Conservation (phyloP, 2,329 filamentous ascomycete genomes). For the Beauveria sp. region DNA sequence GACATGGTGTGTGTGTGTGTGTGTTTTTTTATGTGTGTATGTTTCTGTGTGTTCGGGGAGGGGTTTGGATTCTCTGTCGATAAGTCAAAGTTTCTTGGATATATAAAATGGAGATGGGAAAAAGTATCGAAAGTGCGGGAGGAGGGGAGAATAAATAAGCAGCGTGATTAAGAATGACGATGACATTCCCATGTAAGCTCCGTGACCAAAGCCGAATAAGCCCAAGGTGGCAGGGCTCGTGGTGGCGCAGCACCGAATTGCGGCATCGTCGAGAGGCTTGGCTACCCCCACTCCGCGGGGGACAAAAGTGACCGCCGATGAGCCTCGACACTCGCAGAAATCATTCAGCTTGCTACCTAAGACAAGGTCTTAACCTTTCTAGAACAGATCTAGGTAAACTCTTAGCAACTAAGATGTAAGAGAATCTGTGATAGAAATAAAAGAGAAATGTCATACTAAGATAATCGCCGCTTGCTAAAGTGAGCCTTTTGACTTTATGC, state of each 20-base stretch:
- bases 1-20: constrained; percentile 23
- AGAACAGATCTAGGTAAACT: too few species aligned
- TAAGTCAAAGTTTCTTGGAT: not conserved
- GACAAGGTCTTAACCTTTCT: too few species aligned
- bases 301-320: too few species aligned
- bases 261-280: not conserved
- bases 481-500: too few species aligned
- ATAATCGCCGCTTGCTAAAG: too few species aligned
- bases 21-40: not conserved
- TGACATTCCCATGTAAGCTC: not conserved
- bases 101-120: not conserved
- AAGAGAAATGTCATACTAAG: too few species aligned
- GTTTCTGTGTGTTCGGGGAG: not conserved
- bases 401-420: too few species aligned
- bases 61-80: too few species aligned
- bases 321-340: too few species aligned
- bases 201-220: not conserved
- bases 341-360: too few species aligned
- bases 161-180: not conserved
- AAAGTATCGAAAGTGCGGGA: not conserved
- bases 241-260: not conserved
- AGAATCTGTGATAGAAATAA: too few species aligned
- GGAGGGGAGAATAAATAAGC: not conserved
- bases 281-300: not conserved
- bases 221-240: not conserved